Base-by-base conservation (phyloP, 2,329 filamentous ascomycete species). In the Coniosporium tulheliwenetii region DNA sequence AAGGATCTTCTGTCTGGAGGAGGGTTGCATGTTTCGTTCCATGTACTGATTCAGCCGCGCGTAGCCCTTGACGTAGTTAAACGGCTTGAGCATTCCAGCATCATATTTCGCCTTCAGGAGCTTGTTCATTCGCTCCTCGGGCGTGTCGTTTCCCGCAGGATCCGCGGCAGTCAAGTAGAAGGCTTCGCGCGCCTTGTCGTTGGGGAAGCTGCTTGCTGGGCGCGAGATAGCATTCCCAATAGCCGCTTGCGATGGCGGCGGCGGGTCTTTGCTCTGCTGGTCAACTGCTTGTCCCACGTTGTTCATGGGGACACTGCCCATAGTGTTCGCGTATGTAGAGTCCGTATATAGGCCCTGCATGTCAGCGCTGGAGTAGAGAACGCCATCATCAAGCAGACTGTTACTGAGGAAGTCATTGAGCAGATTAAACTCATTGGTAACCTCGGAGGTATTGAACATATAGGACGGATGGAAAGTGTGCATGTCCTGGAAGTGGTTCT, bases 1-100 rank as follows among this genome's bases (percentile, higher is more conserved):
- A 36, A 94, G 65, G 46, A 98, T 95, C 64, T 93, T 91, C 52
- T 93, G 81, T 46, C 91, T 86, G 14, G 84, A 91, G 12, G 75
- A 68, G 16, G 81, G 75, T 40, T 84, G 78, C 57, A 96, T 81
- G 56, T 96, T 80, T 44, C 79, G 77, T 53, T 95, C 86, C 70
- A 98, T 87, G 59, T 95, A 98, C 46, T 81, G 78, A 47, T 86
- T 85, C 38, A 98, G 67, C 30, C 86, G 76, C 9, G 85, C 81
- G 59, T 98, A 98, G 10, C 91, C 91, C 54, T 93, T 93, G 51
- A 96, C 85, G 60, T 98, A 98, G 64, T 96, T 96, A 71, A 98
- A 98, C 1, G 91, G 91, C 55, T 87, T 91, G 43, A 98, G 68
- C 53, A 98, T 71, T 1, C 91, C 91, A 1, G 91, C 91, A 50